A percentile compares a stretch with the other conserved stretches of the same genome.
These are phyloP conservation scores for Claviceps monticola DNA, from an alignment of 2,329 filamentous ascomycete species.

Conservation along the genomic window DNA sequence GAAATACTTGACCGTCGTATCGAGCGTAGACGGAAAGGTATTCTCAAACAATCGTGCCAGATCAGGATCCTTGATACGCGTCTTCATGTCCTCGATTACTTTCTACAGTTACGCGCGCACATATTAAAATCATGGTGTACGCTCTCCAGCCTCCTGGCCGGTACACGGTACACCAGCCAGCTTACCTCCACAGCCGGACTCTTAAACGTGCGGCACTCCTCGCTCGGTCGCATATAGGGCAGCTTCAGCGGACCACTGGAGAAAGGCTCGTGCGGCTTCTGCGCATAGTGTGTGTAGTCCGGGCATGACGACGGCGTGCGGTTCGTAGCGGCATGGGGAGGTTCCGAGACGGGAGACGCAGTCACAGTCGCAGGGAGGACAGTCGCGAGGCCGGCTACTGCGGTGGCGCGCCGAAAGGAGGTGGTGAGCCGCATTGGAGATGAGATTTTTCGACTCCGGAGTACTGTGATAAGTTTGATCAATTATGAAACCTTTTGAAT, in stretches of 20 bases:
- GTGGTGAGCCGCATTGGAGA: neutral
- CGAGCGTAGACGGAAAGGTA: constrained; percentile 68
- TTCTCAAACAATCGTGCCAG: constrained; percentile 72
- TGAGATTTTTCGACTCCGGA: no score
- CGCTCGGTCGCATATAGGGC: constrained; percentile 15
- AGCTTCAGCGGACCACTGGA: constrained; percentile 11
- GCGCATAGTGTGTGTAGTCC: constrained; percentile 12
- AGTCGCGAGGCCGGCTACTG: neutral
- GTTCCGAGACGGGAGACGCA: neutral
- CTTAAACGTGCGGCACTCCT: constrained; percentile 15
- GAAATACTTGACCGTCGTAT: constrained; percentile 72
- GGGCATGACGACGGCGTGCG: constrained; percentile 12
- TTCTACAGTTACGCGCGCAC: constrained; percentile 6
- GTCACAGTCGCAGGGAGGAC: neutral
- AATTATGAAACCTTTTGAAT: no score
- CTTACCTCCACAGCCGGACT: constrained; percentile 15
- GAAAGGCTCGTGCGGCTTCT: constrained; percentile 11
- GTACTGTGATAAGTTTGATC: no score
- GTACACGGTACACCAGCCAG: no score
- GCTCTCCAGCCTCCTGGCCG: no score
- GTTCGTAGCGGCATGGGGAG: neutral
- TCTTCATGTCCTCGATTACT: constrained; percentile 22
- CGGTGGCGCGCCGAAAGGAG: neutral
- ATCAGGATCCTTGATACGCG: constrained; percentile 37
- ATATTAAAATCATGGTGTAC: neutral